Conservation (phyloP, 768 basidiomycete genomes). For the Lactarius sanguifluus region DNA sequence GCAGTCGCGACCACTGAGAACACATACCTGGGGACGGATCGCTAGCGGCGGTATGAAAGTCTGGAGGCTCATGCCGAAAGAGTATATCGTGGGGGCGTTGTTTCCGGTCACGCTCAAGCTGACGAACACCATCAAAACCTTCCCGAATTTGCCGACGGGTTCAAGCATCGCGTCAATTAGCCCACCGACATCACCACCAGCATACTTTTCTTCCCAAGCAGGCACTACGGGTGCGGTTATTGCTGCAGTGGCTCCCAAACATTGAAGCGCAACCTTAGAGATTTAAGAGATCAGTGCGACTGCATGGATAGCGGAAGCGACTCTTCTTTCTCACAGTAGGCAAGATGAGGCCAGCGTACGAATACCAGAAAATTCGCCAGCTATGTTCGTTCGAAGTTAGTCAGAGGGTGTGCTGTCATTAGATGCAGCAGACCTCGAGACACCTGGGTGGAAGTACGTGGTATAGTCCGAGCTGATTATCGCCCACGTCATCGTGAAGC, state of each 20-base stretch:
- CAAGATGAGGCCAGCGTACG: conserved; percentile 62
- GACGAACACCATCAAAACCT: conserved; percentile 69
- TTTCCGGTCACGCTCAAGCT: conserved; percentile 78
- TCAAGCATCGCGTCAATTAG: conserved; percentile 60
- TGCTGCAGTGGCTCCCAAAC: conserved; percentile 69
- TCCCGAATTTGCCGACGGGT: conserved; percentile 65
- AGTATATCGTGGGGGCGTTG: conserved; percentile 82
- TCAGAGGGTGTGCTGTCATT: not conserved
- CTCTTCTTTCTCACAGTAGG: conserved; percentile 51
- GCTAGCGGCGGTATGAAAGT: conserved; percentile 59
- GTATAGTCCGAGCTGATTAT: conserved; percentile 72
- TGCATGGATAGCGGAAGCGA: conserved; percentile 11
- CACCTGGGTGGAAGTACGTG: conserved; percentile 60
- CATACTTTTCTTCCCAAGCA: conserved; percentile 56
- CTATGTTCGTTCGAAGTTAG: conserved; percentile 35
- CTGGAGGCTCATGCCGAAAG: conserved; percentile 72
- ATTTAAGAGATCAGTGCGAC: not conserved
- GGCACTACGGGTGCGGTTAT: conserved; percentile 55
- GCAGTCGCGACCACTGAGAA: conserved; percentile 65
- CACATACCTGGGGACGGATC: conserved; percentile 62
- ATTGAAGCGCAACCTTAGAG: conserved; percentile 42
- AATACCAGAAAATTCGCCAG: conserved; percentile 59
- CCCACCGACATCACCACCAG: conserved; percentile 56
- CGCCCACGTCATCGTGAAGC: conserved; percentile 67
- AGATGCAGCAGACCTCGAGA: conserved; percentile 48